These are phyloP conservation scores for Singerocomus inundabilis DNA, from an alignment of 1,284 basidiomycete species.

Conservation along the genomic window DNA sequence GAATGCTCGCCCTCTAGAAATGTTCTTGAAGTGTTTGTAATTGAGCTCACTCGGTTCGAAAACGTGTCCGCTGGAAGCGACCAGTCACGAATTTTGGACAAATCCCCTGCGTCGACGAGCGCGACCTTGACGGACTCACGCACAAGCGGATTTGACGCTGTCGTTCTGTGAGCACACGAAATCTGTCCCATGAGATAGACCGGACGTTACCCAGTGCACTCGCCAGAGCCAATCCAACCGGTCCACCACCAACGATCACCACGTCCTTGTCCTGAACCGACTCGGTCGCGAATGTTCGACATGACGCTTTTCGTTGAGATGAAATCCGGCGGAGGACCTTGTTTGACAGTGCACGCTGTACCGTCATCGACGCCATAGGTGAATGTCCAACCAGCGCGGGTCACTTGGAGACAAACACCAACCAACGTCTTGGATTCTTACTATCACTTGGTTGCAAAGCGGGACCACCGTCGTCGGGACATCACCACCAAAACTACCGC, in stretches of 20 bases:
- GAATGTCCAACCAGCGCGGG: not conserved
- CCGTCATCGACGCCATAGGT: slow-evolving; percentile 3
- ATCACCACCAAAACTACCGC: no score
- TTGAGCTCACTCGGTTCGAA: slow-evolving; percentile 88
- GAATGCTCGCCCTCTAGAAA: slow-evolving; percentile 68
- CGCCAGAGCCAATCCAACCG: slow-evolving; percentile 88
- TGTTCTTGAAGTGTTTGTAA: slow-evolving; percentile 79
- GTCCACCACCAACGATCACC: slow-evolving; percentile 93
- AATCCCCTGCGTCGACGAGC: slow-evolving; percentile 78
- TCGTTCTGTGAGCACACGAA: slow-evolving; percentile 2
- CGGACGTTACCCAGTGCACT: slow-evolving; percentile 71
- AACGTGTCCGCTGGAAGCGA: slow-evolving; percentile 52
- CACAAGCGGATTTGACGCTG: slow-evolving; percentile 55
- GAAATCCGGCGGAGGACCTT: slow-evolving; percentile 5
- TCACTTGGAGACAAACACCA: not conserved
- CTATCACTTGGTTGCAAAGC: not conserved
- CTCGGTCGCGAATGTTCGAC: slow-evolving; percentile 19
- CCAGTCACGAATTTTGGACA: slow-evolving; percentile 74
- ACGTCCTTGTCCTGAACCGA: slow-evolving; percentile 67
- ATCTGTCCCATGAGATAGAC: not conserved
- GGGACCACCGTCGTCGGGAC: no score
- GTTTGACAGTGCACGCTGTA: slow-evolving; percentile 7
- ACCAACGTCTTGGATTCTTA: no score
- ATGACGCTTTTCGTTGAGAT: slow-evolving; percentile 2
- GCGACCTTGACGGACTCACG: slow-evolving; percentile 57